A percentile compares a stretch with the other conserved stretches of the same genome.
Evolutionary conservation across 352 stramenopile species (phyloP).

Genomic region (Phytopythium vexans): DNA sequence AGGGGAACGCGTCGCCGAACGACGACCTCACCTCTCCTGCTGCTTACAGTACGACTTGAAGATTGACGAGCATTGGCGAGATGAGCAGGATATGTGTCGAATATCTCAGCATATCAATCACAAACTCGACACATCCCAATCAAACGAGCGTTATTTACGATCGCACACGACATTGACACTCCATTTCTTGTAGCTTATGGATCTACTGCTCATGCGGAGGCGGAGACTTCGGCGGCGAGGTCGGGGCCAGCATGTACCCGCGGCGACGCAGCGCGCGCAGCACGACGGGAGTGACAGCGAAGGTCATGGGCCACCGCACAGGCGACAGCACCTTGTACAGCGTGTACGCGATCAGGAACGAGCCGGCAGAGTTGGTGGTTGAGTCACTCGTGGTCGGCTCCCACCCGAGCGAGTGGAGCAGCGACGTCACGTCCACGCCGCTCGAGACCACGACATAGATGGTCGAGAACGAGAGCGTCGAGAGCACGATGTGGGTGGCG

Average conservation of each 20-base stretch:
- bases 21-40: too few species aligned
- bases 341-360: constrained; percentile 78
- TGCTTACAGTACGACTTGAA: too few species aligned
- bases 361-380: constrained; percentile 59
- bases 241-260: constrained; percentile 63
- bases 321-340: constrained; percentile 79
- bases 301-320: constrained; percentile 77
- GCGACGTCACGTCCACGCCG: constrained; percentile 58
- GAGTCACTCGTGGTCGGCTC: constrained; percentile 35
- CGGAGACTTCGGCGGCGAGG: constrained; percentile 16
- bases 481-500: constrained; percentile 75
- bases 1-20: too few species aligned
- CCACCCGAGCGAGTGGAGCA: constrained; percentile 50
- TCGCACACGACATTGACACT: background rate
- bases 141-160: too few species aligned
- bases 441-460: constrained; percentile 71
- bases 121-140: too few species aligned
- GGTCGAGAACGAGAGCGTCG: constrained; percentile 62
- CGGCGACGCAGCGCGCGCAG: constrained; percentile 63
- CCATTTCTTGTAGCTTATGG: too few species aligned
- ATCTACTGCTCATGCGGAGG: constrained; percentile 7
- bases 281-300: constrained; percentile 74
- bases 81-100: too few species aligned
- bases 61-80: too few species aligned
- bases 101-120: too few species aligned